These are phyloP conservation scores for Gracilaria domingensis DNA, from an alignment of 23 red algal genomes.

Conservation along the genomic window DNA sequence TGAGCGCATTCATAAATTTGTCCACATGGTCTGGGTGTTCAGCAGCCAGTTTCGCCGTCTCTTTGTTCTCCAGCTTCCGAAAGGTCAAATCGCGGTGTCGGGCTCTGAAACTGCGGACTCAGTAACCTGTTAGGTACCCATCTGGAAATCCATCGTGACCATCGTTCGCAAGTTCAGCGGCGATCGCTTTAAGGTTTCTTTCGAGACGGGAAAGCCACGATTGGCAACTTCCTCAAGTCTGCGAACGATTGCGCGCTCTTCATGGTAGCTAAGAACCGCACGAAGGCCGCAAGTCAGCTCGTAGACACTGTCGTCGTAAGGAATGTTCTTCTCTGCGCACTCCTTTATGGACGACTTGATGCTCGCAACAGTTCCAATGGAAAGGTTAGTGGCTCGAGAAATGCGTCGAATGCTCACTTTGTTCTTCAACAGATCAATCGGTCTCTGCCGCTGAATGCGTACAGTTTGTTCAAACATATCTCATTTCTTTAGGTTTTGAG, in stretches of 20 bases:
- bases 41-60: background rate
- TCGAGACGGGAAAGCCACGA: background rate
- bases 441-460: too few species aligned
- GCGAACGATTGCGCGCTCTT: slow-evolving; percentile 26
- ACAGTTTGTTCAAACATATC: too few species aligned
- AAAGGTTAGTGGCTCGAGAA: too few species aligned
- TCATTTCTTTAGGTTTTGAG: too few species aligned
- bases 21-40: background rate
- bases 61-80: slow-evolving; percentile 41
- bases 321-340: too few species aligned
- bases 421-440: too few species aligned
- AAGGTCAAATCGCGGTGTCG: slow-evolving; percentile 31
- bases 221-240: background rate
- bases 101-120: slow-evolving; percentile 1
- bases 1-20: background rate
- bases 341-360: too few species aligned
- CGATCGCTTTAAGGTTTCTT: background rate
- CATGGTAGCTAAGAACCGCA: background rate
- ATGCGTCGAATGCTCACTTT: too few species aligned
- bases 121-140: background rate
- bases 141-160: background rate
- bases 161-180: background rate
- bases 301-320: too few species aligned
- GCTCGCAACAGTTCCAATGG: too few species aligned
- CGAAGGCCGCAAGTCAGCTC: too few species aligned